phyloP scores from a whole-genome alignment of 208 protist genomes.

The Leishmania braziliensis region DNA sequence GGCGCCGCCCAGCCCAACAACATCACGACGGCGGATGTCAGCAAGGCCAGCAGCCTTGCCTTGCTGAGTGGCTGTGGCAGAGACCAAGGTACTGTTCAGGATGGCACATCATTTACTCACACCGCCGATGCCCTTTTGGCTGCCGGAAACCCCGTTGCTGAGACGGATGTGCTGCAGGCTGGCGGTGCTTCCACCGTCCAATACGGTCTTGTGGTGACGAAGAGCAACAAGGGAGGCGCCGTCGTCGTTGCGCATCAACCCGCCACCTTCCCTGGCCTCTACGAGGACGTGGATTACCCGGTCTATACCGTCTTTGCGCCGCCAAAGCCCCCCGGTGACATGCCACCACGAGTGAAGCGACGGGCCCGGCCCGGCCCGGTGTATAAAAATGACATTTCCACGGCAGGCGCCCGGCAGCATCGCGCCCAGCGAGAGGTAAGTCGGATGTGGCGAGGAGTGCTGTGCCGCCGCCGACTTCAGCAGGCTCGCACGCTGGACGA shows the following conservation, averaged over 20 bases:
- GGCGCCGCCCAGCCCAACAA: not conserved
- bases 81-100: not conserved
- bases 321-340: constrained; percentile 60
- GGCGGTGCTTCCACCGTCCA: not conserved
- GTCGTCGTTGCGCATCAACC: not conserved
- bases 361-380: constrained; percentile 42
- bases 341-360: constrained; percentile 59
- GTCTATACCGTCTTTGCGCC: constrained; percentile 66
- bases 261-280: constrained; percentile 38
- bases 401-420: constrained; percentile 64
- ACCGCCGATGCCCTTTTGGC: not conserved
- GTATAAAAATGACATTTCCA: constrained; percentile 58
- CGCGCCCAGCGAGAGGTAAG: constrained; percentile 65
- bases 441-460: constrained; percentile 80
- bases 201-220: not conserved
- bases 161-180: not conserved
- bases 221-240: not conserved
- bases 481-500: constrained; percentile 45
- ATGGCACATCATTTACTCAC: not conserved
- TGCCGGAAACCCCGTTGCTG: not conserved
- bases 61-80: not conserved
- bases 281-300: constrained; percentile 71
- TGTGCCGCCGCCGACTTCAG: constrained; percentile 62
- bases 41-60: not conserved
- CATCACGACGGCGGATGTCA: not conserved